Percentiles rank a stretch among this genome's conserved stretches.
Evolutionary conservation across 257 asterid genomes (phyloP).

Genomic region (Solanum lycopersicoides): DNA sequence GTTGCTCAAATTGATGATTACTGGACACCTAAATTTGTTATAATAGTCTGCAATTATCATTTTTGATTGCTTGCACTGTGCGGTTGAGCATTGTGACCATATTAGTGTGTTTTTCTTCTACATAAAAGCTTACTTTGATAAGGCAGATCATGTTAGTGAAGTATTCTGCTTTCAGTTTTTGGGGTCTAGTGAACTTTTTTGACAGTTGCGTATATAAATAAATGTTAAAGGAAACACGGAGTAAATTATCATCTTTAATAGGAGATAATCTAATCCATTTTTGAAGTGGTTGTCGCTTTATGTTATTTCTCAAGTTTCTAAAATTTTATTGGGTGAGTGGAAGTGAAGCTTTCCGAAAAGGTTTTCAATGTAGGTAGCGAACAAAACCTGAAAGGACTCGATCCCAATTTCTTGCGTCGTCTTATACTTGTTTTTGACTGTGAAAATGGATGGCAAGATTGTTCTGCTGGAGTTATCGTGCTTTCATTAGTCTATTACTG

Average conservation of each 20-base stretch:
- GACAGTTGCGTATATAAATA: neutral
- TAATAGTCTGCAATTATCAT: neutral
- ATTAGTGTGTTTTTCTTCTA: neutral
- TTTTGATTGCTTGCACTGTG: neutral
- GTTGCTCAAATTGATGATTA: slow-evolving; percentile 14
- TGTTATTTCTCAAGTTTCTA: neutral
- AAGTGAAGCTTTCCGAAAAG: neutral
- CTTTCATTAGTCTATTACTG: neutral
- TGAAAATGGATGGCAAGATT: neutral
- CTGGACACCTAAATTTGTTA: neutral
- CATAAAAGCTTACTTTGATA: neutral
- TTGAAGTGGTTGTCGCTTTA: neutral
- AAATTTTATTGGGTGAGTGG: neutral
- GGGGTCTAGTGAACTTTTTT: neutral
- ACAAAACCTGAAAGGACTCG: neutral
- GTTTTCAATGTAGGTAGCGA: neutral
- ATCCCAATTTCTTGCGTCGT: neutral
- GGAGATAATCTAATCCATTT: neutral
- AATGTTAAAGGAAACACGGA: neutral
- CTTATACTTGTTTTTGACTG: neutral
- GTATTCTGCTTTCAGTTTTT: neutral
- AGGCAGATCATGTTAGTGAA: neutral
- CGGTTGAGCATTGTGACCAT: neutral
- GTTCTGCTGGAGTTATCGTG: neutral
- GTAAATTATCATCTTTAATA: neutral